These are phyloP conservation scores for Oldenlandia corymbosa DNA, from an alignment of 257 asterid species.

Conservation along the genomic window DNA sequence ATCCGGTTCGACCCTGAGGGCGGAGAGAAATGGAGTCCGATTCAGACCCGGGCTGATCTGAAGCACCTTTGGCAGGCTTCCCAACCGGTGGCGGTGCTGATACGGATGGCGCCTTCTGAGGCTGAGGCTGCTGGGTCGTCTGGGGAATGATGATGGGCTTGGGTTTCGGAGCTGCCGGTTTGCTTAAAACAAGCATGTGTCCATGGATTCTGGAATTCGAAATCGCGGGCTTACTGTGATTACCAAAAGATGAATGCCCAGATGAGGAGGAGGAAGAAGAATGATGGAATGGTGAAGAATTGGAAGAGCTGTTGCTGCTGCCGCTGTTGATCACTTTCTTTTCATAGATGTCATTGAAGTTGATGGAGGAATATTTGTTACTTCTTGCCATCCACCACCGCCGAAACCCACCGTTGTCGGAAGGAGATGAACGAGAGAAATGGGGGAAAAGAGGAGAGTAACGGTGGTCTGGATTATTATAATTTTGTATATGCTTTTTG, in stretches of 20 bases:
- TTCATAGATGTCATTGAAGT: conserved; percentile 69
- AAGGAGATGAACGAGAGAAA: conserved; percentile 7
- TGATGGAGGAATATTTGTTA: conserved; percentile 72
- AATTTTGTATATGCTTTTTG: too few relatives aligned
- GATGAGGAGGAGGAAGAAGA: conserved; percentile 3
- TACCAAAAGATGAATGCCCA: conserved; percentile 15
- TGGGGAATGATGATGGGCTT: conserved; percentile 34
- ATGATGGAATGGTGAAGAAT: conserved; percentile 23
- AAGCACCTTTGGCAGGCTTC: conserved; percentile 5
- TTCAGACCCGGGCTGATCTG: conserved; percentile 34
- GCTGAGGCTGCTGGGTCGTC: too few relatives aligned
- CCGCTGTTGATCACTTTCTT: conserved; percentile 38
- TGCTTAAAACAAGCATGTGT: conserved; percentile 72
- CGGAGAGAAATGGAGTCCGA: conserved; percentile 55
- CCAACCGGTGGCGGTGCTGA: neutral
- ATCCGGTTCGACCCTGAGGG: conserved; percentile 65
- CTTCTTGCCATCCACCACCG: conserved; percentile 85
- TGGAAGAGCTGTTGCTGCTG: conserved; percentile 26
- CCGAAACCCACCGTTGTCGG: conserved; percentile 39
- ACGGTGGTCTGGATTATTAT: neutral
- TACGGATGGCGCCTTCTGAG: conserved; percentile 9
- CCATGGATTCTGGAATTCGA: conserved; percentile 78
- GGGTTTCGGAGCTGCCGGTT: conserved; percentile 56
- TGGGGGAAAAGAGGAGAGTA: neutral
- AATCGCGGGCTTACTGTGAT: conserved; percentile 32